phyloP scores from a whole-genome alignment of 345 rosid genomes.

The Bruguiera sexangula region DNA sequence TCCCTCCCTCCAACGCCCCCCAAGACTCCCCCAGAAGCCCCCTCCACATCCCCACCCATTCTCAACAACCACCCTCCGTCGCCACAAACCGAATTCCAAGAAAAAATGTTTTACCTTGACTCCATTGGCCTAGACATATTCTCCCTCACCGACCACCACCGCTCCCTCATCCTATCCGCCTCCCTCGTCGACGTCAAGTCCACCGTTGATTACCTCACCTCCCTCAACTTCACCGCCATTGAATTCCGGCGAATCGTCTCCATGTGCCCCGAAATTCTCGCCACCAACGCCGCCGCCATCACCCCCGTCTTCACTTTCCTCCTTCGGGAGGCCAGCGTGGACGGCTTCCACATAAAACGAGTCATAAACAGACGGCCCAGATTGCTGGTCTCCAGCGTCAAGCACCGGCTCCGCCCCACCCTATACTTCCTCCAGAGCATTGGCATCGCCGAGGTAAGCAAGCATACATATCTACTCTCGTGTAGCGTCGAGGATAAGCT shows the following conservation, averaged over 20 bases:
- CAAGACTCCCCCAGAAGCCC: slow-evolving; percentile 23
- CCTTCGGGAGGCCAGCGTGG: slow-evolving; percentile 71
- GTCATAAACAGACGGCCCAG: slow-evolving; percentile 79
- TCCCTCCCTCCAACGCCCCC: slow-evolving; percentile 46
- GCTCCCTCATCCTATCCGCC: slow-evolving; percentile 46
- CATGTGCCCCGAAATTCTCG: slow-evolving; percentile 72
- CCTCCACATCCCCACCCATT: slow-evolving; percentile 21
- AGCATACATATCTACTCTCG: slow-evolving; percentile 67
- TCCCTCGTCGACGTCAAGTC: slow-evolving; percentile 54
- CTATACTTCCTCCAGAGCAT: slow-evolving; percentile 75
- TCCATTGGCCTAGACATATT: slow-evolving; percentile 74
- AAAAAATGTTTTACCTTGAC: slow-evolving; percentile 72
- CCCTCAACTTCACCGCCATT: slow-evolving; percentile 45
- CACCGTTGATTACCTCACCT: slow-evolving; percentile 54
- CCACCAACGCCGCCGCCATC: slow-evolving; percentile 37
- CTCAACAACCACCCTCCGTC: slow-evolving; percentile 10
- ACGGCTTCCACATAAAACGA: slow-evolving; percentile 44
- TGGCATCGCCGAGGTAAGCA: slow-evolving; percentile 62
- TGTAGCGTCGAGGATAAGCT: slow-evolving; percentile 78
- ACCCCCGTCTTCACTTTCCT: slow-evolving; percentile 81
- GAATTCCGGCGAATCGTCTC: slow-evolving; percentile 68
- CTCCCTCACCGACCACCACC: slow-evolving; percentile 48
- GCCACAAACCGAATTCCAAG: slow-evolving; percentile 42
- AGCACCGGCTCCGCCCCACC: slow-evolving; percentile 60
- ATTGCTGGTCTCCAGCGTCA: slow-evolving; percentile 62